Percentiles rank a stretch among this genome's conserved stretches.
phyloP scores from a whole-genome alignment of 495 filamentous ascomycete species.

The Xylaria telfairii region DNA sequence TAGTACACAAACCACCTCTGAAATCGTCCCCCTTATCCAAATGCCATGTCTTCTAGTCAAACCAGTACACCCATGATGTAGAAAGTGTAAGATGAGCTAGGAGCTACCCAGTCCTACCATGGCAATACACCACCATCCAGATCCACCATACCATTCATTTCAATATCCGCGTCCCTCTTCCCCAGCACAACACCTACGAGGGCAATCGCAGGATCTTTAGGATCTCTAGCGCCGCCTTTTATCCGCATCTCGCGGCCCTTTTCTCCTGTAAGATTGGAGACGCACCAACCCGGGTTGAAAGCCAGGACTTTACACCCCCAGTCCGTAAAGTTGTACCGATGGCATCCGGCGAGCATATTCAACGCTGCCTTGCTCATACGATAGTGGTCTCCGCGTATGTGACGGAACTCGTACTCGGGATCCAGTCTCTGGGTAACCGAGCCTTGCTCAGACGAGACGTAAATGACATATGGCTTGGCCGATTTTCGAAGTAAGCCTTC shows the following conservation, averaged over 20 bases:
- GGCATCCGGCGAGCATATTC: conserved; percentile 68
- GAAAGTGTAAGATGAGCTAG: neutral
- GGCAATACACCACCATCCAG: conserved; percentile 41
- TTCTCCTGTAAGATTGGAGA: conserved; percentile 53
- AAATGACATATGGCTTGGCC: conserved; percentile 52
- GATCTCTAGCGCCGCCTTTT: conserved; percentile 42
- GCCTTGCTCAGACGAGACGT: conserved; percentile 47
- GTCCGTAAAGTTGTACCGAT: conserved; percentile 51
- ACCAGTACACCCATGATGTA: neutral
- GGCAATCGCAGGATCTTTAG: conserved; percentile 44
- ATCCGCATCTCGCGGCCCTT: conserved; percentile 38
- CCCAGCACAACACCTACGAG: conserved; percentile 50
- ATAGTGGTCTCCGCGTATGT: conserved; percentile 47
- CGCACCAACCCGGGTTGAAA: conserved; percentile 59
- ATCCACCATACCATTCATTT: conserved; percentile 49
- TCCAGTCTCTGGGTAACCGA: conserved; percentile 35
- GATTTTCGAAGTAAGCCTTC: conserved; percentile 53
- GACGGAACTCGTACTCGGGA: conserved; percentile 33
- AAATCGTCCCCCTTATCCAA: neutral
- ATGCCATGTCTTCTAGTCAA: neutral
- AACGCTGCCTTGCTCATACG: conserved; percentile 63
- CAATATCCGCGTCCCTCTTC: conserved; percentile 43
- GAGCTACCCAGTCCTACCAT: conserved; percentile 38
- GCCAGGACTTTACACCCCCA: conserved; percentile 62
- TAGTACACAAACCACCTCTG: neutral